Conservation (phyloP, 148 eudicot species). For the Chenopodium album region DNA sequence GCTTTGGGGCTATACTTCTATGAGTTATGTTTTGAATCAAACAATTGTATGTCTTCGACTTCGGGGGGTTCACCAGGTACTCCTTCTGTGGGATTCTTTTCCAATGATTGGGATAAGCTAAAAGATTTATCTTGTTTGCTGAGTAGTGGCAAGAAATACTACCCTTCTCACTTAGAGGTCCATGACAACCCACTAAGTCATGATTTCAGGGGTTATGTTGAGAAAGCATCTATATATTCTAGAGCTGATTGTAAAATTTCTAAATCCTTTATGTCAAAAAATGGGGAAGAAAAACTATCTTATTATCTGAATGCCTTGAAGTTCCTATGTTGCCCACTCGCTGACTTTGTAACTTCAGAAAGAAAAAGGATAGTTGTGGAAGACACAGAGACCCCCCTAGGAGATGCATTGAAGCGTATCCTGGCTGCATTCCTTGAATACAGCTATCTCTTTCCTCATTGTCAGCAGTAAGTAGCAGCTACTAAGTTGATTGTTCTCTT, state of each 20-base stretch:
- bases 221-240: not conserved
- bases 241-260: constrained; percentile 6
- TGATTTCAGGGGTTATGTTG: constrained; percentile 15
- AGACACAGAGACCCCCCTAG: constrained; percentile 31
- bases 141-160: constrained; percentile 27
- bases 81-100: constrained; percentile 29
- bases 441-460: constrained; percentile 37
- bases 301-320: constrained; percentile 62
- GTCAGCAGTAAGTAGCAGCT: constrained; percentile 45
- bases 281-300: constrained; percentile 27
- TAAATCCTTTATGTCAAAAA: constrained; percentile 15
- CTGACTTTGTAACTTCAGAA: constrained; percentile 56
- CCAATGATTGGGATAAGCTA: constrained; percentile 38
- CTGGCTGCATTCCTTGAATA: constrained; percentile 51
- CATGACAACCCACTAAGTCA: constrained; percentile 16
- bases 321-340: constrained; percentile 72
- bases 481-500: not conserved
- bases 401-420: constrained; percentile 34
- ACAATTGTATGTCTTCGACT: constrained; percentile 23
- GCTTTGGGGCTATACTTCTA: constrained; percentile 50
- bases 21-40: constrained; percentile 32
- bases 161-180: constrained; percentile 15
- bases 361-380: constrained; percentile 51
- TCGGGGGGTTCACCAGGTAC: constrained; percentile 13
- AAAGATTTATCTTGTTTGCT: constrained; percentile 39